These are phyloP conservation scores for Dentiscutata heterogama DNA, from an alignment of 371 early-diverging fungal genomes.

Conservation along the genomic window DNA sequence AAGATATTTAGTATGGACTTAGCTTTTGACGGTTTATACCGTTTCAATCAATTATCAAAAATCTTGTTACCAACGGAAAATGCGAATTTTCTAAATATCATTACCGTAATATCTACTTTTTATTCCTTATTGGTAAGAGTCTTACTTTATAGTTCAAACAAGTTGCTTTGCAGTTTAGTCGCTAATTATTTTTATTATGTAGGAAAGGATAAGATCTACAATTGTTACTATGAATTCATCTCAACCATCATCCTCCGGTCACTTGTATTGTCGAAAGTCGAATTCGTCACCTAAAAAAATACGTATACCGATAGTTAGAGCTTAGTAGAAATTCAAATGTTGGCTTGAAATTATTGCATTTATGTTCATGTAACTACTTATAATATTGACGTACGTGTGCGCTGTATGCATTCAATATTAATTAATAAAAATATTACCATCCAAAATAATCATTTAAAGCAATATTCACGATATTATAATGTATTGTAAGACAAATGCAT, in stretches of 20 bases:
- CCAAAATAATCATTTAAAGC: conserved; percentile 9
- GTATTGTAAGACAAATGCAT: neutral
- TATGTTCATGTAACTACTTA: too few species aligned
- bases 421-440: neutral
- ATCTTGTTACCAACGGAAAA: conserved; percentile 22
- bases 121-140: conserved; percentile 38
- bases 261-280: conserved; percentile 20
- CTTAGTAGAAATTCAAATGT: conserved; percentile 16
- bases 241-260: neutral
- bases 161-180: neutral
- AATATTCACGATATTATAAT: conserved; percentile 16
- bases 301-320: conserved; percentile 29
- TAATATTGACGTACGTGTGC: too few species aligned
- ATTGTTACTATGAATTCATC: neutral
- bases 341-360: too few species aligned
- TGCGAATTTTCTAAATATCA: conserved; percentile 40
- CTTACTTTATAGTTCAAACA: conserved; percentile 8
- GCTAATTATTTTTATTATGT: conserved; percentile 40
- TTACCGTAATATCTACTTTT: conserved; percentile 16
- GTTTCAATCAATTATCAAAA: conserved; percentile 22
- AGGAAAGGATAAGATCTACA: neutral
- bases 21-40: conserved; percentile 16
- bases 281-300: conserved; percentile 42
- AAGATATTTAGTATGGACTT: conserved; percentile 32
- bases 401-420: too few species aligned